Conservation (phyloP, 192 early-diverging fungal species). For the Coemansia sp. region DNA sequence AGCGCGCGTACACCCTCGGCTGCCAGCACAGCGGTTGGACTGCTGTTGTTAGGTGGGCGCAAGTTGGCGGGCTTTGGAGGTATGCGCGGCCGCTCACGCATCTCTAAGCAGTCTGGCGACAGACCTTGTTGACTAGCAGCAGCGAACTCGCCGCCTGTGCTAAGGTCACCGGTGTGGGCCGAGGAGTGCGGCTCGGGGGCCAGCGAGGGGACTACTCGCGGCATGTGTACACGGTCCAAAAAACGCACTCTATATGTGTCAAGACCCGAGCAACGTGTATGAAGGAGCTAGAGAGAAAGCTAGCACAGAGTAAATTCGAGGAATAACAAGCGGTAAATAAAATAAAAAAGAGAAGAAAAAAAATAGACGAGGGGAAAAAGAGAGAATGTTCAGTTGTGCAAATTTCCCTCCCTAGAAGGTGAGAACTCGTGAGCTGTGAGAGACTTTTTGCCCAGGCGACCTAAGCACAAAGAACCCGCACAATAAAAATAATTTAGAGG, state of each 20-base stretch:
- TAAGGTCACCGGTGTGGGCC: conserved; percentile 1
- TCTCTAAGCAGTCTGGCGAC: conserved; percentile 26
- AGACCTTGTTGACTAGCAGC: background rate
- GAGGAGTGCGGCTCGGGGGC: conserved; percentile 9
- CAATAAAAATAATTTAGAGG: background rate
- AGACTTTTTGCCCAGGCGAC: conserved; percentile 1
- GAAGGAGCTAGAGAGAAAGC: background rate
- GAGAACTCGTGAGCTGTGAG: background rate
- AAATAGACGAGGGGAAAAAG: background rate
- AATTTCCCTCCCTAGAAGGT: background rate
- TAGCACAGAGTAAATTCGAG: background rate
- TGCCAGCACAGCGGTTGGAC: conserved; percentile 20
- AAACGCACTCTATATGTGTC: background rate
- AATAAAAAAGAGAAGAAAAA: conserved; percentile 6
- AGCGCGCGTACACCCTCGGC: conserved; percentile 34
- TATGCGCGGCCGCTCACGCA: conserved; percentile 50
- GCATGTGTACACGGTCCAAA: conserved; percentile 9
- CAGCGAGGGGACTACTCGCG: conserved; percentile 11
- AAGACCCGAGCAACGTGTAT: background rate
- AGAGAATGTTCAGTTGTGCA: background rate
- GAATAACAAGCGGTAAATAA: background rate
- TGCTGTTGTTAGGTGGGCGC: conserved; percentile 20
- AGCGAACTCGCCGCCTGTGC: background rate
- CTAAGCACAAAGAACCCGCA: background rate
- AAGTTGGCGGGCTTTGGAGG: conserved; percentile 54